Evolutionary conservation across 139 green algal genomes (phyloP).

Genomic region (Chlamydomonas sp.): DNA sequence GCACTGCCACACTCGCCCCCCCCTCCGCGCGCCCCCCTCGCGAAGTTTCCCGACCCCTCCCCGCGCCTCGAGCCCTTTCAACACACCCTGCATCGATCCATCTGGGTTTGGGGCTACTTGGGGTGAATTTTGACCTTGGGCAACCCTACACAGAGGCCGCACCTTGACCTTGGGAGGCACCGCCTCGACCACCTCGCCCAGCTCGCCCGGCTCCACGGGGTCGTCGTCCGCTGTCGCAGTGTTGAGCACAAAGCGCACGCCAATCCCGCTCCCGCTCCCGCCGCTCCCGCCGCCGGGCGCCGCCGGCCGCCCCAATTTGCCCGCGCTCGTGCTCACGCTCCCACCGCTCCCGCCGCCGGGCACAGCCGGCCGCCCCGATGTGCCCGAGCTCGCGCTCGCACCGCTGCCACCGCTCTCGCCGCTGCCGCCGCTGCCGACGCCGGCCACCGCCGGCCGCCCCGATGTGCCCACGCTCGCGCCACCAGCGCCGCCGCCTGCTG

Average conservation of each 20-base stretch:
- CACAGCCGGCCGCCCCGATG: background rate
- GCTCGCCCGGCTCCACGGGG: slow-evolving; percentile 7
- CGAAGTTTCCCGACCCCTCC: no score
- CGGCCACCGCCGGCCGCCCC: background rate
- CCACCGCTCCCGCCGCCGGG: background rate
- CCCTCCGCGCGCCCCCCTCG: no score
- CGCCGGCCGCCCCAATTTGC: background rate
- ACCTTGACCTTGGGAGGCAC: background rate
- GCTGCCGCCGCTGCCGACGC: background rate
- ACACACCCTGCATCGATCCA: no score
- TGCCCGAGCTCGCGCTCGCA: no score
- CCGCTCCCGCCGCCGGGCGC: background rate
- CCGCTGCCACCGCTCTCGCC: no score
- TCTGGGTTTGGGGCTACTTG: no score
- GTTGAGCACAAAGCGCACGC: slow-evolving; percentile 15
- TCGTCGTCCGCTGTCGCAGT: background rate
- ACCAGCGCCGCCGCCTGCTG: background rate
- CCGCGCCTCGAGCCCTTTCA: no score
- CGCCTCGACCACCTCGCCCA: background rate
- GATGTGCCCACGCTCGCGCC: background rate
- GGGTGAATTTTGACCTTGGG: no score
- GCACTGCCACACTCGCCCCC: no score
- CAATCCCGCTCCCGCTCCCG: background rate
- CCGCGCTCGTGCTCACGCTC: background rate
- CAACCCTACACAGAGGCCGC: no score